Base-by-base conservation (phyloP, 2,329 filamentous ascomycete species). In the Xylaria digitata region DNA sequence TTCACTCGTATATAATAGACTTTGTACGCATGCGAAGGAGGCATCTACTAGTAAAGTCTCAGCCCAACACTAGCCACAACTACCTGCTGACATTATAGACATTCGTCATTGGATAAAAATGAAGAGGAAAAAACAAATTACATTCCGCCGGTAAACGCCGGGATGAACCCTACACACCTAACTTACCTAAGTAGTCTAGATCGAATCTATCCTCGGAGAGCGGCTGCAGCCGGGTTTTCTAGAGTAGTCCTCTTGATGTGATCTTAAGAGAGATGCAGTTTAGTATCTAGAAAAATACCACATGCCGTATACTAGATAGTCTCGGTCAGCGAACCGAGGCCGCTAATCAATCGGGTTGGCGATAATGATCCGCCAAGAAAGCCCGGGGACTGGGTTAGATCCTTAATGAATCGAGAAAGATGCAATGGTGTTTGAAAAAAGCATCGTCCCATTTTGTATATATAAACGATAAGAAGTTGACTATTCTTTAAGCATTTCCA, bases 71-170 rank as follows among this genome's bases (percentile, higher is more conserved):
- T 13, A 26, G 26, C 26, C 32, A 49, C 45, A 23, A 26, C 11
- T 49, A 49, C 21, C 8, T 21, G 50, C 50, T 53, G 50, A 53
- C 32, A 53, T 42, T 37, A 19, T 15, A n/a, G 9, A 5, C 11
- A 23, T 23, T 34, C 9, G 6, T 15, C 43, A 58, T 23, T 40
- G 55, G 34, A 30, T 15, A 17, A 40, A 40, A 15, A 15, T 40
- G 37, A 3, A 15, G 5, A 40, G 37, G 13, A 15, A 13, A 15
- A 15, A 40, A 40, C 13, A 32, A 55, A 37, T 21, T 13, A 9
- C 6, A 19, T 13, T 37, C 59, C 64, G 64, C 2, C 53, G 64
- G 60, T 26, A 50, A 67, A 37, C 64, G 64, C 50, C 64, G 64
- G 64, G 30, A 58, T 13, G 30, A 48, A 32, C 19, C 19, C 21